Evolutionary conservation across 192 early-diverging fungal genomes (phyloP), one percentile per base, ranked within the genome.

Genomic region (Entomortierella parvispora): DNA sequence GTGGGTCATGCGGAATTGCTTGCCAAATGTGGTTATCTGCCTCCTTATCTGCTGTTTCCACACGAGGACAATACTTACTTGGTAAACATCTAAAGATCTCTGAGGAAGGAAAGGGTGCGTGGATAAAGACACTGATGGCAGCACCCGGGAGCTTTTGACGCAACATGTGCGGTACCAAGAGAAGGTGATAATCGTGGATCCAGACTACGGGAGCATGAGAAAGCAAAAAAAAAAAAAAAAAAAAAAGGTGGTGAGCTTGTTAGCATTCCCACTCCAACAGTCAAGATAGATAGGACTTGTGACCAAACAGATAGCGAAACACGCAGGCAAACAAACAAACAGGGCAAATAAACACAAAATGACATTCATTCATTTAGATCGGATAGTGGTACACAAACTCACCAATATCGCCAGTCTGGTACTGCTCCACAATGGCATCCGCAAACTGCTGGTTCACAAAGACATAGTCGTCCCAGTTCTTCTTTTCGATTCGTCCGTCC

Each of bases 131-230:
- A 6, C 96, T 96, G 50, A 99, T 94, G 26, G 85, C 89, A 20
- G 95, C 96, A 28, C 86, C 59, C 0, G 97, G 97, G 18, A 96
- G 64, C 29, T 81, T 81, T 69, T 91, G 71, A 45, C 97, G 88
- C 26, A 99, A 80, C 86, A 99, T 91, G 58, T 86, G 80, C 18
- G 97, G 97, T 6, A 98, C 90, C 52, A 99, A 80, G 81, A 97
- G 87, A 22, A 99, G 82, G 69, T 99, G 97, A 72, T 99, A 99
- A 82, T 99, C 97, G 72, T 99, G 97, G 67, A 99, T 89, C 97
- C 97, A 99, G 53, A 99, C 93, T 81, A 49, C 17, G 3, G 48
- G 8, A 49, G 48, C 8, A 45, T 1, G 1, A 45, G 44, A 18
- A 45, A 18, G 7, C 48, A 23, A 55, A n/a, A 1, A 44, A 43